A percentile compares a stretch with the other conserved stretches of the same genome.
phyloP scores from a whole-genome alignment of 192 early-diverging fungal genomes.

The Coemansia sp. region DNA sequence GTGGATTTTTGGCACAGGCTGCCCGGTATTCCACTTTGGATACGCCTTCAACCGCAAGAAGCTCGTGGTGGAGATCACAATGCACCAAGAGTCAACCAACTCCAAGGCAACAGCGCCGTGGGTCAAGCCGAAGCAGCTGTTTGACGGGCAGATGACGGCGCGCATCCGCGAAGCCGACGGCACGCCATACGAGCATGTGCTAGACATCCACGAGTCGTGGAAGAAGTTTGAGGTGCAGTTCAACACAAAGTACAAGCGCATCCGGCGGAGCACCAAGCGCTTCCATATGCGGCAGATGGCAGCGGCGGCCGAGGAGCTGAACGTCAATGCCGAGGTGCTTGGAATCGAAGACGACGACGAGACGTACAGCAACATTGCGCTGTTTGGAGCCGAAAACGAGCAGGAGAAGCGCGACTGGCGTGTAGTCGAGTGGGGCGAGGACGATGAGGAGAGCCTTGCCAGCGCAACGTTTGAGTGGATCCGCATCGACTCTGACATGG shows the following conservation, averaged over 20 bases:
- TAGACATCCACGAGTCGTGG: constrained; percentile 73
- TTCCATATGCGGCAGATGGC: constrained; percentile 74
- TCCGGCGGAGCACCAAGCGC: constrained; percentile 76
- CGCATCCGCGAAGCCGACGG: constrained; percentile 84
- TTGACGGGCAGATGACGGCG: constrained; percentile 68
- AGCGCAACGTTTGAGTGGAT: constrained; percentile 91
- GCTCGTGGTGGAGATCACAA: constrained; percentile 89
- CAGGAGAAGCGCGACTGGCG: constrained; percentile 71
- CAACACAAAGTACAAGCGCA: constrained; percentile 98
- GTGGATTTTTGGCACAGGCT: constrained; percentile 93
- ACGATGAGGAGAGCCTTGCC: constrained; percentile 68
- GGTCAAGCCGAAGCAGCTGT: constrained; percentile 42
- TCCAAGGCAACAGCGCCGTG: constrained; percentile 49
- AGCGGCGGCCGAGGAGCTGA: constrained; percentile 63
- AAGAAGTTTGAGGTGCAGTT: constrained; percentile 90
- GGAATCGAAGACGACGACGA: constrained; percentile 54
- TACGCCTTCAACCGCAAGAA: constrained; percentile 95
- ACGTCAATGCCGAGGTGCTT: constrained; percentile 49
- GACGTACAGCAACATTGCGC: constrained; percentile 45
- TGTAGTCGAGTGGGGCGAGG: constrained; percentile 78
- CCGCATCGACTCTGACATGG: constrained; percentile 88
- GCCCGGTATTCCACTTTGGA: constrained; percentile 80
- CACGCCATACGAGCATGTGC: constrained; percentile 80
- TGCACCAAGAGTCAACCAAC: constrained; percentile 74
- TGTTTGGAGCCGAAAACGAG: constrained; percentile 62